Conservation (phyloP, 345 rosid genomes). For the Eucalyptus cloeziana region DNA sequence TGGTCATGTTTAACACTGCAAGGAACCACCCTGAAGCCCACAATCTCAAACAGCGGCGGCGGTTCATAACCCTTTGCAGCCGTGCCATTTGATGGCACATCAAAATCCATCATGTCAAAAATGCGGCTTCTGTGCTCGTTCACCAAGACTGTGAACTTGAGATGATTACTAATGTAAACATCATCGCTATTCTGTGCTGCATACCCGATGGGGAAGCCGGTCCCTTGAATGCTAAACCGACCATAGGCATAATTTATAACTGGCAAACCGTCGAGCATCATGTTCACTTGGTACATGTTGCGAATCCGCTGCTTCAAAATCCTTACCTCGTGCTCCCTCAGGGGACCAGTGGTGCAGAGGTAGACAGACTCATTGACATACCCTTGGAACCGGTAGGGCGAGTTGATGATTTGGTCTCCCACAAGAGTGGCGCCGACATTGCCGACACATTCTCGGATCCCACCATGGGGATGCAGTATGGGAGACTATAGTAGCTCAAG, state of each 20-base stretch:
- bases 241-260: neutral
- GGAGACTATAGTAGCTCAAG: conserved; percentile 69
- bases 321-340: neutral
- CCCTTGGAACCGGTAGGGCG: neutral
- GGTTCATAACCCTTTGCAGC: neutral
- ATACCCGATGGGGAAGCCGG: neutral
- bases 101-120: neutral
- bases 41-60: neutral
- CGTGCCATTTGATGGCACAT: neutral
- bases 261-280: neutral
- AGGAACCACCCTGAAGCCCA: neutral
- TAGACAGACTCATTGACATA: neutral
- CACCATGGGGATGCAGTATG: neutral
- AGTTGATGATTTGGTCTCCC: neutral
- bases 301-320: conserved; percentile 1
- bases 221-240: neutral
- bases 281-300: neutral
- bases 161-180: neutral
- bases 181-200: neutral
- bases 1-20: neutral
- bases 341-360: neutral
- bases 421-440: neutral
- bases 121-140: neutral
- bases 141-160: neutral
- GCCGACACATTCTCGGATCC: neutral